A percentile compares a stretch with the other conserved stretches of the same genome.
Conservation (phyloP, 495 filamentous ascomycete genomes). For the Trichoderma asperelloides region DNA sequence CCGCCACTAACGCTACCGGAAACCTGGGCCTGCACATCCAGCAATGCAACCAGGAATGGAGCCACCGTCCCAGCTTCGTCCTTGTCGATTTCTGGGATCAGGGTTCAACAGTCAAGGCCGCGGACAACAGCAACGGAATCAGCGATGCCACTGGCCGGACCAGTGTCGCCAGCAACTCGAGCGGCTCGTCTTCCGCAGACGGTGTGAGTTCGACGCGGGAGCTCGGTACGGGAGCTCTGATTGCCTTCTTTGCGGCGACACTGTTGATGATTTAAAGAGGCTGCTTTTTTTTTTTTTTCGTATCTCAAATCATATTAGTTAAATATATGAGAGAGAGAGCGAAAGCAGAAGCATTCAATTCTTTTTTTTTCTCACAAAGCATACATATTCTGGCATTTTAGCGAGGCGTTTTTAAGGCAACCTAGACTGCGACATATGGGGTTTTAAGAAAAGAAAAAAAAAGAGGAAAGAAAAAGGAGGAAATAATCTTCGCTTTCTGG, state of each 20-base stretch:
- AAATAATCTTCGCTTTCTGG: not conserved
- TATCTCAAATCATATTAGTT: conserved; percentile 7
- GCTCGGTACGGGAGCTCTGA: conserved; percentile 13
- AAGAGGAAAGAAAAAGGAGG: not conserved
- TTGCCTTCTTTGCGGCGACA: conserved; percentile 21
- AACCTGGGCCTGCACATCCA: conserved; percentile 51
- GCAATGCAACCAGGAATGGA: conserved; percentile 45
- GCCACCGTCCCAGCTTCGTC: conserved; percentile 46
- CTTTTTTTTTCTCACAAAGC: conserved; percentile 10
- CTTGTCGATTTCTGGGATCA: conserved; percentile 61
- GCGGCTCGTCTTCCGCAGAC: not conserved
- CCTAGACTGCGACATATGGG: not conserved
- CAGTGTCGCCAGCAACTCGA: not conserved
- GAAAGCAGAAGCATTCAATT: not conserved
- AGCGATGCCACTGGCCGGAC: not conserved
- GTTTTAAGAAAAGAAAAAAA: not conserved
- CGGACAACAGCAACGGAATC: conserved; percentile 52
- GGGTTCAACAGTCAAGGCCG: conserved; percentile 48
- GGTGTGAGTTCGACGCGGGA: not conserved
- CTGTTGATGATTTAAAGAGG: conserved; percentile 17
- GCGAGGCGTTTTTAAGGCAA: conserved; percentile 21
- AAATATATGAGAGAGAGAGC: not conserved
- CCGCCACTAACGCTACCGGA: conserved; percentile 33
- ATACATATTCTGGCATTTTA: conserved; percentile 12
- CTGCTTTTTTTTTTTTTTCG: not conserved